Percentiles rank a stretch among this genome's conserved stretches.
These are phyloP conservation scores for Lentinus tigrinus DNA, from an alignment of 768 basidiomycete species.

Conservation along the genomic window DNA sequence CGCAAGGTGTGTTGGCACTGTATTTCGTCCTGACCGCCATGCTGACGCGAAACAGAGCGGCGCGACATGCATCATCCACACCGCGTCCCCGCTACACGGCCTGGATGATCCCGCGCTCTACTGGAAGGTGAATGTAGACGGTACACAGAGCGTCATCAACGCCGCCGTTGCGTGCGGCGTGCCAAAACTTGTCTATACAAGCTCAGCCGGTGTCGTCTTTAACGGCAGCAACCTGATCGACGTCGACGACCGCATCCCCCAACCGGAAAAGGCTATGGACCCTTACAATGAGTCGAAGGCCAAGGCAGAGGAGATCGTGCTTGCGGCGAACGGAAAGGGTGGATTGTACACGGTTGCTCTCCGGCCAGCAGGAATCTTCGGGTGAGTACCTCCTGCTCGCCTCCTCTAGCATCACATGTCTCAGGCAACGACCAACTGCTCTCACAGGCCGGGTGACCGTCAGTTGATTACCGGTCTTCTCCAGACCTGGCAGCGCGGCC, in stretches of 20 bases:
- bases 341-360: conserved; percentile 88
- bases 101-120: conserved; percentile 68
- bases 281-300: conserved; percentile 95
- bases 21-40: not conserved
- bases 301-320: conserved; percentile 77
- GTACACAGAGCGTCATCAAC: conserved; percentile 81
- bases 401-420: not conserved
- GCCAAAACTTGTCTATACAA: conserved; percentile 90
- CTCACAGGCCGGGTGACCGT: conserved; percentile 80
- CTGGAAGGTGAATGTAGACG: conserved; percentile 92
- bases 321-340: conserved; percentile 82
- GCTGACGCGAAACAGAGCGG: conserved; percentile 49
- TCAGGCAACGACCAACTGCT: not conserved
- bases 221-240: conserved; percentile 77
- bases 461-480: conserved; percentile 81
- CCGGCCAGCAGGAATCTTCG: conserved; percentile 93
- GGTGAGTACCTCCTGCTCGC: conserved; percentile 47
- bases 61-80: conserved; percentile 92
- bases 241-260: conserved; percentile 82
- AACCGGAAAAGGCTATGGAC: conserved; percentile 75
- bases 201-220: conserved; percentile 89
- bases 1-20: conserved; percentile 52
- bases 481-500: conserved; percentile 73
- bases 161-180: conserved; percentile 74
- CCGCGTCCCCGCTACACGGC: conserved; percentile 81